Percentiles rank a stretch among this genome's conserved stretches.
These are phyloP conservation scores for Triticum monococcum DNA, from an alignment of 176 grass and related monocot species.

Conservation along the genomic window DNA sequence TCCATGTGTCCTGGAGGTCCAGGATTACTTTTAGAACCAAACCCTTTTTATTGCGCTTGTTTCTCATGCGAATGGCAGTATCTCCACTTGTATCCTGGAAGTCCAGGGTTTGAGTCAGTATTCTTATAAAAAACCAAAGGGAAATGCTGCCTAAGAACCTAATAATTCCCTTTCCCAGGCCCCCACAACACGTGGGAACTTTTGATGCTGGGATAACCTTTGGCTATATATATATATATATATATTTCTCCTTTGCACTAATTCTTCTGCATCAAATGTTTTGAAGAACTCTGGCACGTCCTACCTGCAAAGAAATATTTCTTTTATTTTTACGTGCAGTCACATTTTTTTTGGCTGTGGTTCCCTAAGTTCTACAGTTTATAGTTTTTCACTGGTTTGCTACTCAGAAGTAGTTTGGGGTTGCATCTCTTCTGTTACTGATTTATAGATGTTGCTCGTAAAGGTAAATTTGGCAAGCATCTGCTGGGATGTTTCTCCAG, in stretches of 20 bases:
- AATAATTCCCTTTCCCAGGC: background rate
- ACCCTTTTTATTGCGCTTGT: constrained; percentile 11
- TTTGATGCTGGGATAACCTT: background rate
- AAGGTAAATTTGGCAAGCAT: background rate
- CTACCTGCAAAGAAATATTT: background rate
- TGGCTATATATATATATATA: background rate
- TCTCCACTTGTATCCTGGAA: background rate
- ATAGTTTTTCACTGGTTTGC: background rate
- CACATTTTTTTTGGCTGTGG: background rate
- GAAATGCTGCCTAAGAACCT: background rate
- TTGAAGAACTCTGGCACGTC: background rate
- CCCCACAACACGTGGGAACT: background rate
- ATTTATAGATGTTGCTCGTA: constrained; percentile 2
- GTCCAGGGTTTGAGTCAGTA: background rate
- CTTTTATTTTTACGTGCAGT: background rate
- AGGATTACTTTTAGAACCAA: background rate
- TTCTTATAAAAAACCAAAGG: background rate
- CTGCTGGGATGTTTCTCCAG: background rate
- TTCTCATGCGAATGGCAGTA: background rate
- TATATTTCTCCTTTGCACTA: background rate
- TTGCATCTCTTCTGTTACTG: background rate
- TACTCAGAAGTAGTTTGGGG: background rate
- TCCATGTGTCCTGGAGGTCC: constrained; percentile 2
- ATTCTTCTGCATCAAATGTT: background rate
- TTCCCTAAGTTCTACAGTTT: background rate